Base-by-base conservation (phyloP, 768 basidiomycete species). In the Strobilomyces dryophilus region DNA sequence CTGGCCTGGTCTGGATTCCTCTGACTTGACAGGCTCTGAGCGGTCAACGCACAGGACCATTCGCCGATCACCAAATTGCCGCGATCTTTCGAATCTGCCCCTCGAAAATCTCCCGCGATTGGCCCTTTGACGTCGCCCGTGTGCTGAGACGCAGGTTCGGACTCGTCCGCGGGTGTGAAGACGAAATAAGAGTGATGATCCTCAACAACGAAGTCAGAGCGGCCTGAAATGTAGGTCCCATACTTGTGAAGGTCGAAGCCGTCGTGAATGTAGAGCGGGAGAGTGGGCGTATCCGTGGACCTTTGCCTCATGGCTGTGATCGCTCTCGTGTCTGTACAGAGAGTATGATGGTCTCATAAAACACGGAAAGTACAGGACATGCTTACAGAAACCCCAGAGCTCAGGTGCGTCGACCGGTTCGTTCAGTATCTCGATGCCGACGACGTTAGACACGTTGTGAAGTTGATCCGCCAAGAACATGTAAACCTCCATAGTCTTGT, bases 101-200 rank as follows among this genome's bases (percentile, higher is more conserved):
- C 27, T 0, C 45, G 47, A 8, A 63, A 42, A 15, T 61, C 55
- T 14, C 14, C 20, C 2, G 59, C 37, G 5, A 63, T 43, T 50
- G 55, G 49, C 12, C 61, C 57, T 26, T 59, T 56, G 36, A 82
- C 54, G 29, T 76, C 72, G 21, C 66, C 56, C 4, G 74, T 74
- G 52, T 81, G 79, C 21, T 73, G 68, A 51, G 64, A 67, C 9
- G 70, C 86, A 42, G 64, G 77, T 66, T 71, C 73, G 15, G 60
- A 61, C 18, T 71, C 66, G 58, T 89, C 87, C 2, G 71, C 60
- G 2, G 77, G 67, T 0, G 83, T 81, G 57, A 83, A 88, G 56
- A 87, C 80, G 58, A 85, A 80, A 73, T 89, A 82, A 39, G 83
- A 82, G 59, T 90, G 89, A 62, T 88, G 82, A 54, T 92, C 88